These are phyloP conservation scores for Solanum chaucha DNA, from an alignment of 257 asterid species.

Conservation along the genomic window DNA sequence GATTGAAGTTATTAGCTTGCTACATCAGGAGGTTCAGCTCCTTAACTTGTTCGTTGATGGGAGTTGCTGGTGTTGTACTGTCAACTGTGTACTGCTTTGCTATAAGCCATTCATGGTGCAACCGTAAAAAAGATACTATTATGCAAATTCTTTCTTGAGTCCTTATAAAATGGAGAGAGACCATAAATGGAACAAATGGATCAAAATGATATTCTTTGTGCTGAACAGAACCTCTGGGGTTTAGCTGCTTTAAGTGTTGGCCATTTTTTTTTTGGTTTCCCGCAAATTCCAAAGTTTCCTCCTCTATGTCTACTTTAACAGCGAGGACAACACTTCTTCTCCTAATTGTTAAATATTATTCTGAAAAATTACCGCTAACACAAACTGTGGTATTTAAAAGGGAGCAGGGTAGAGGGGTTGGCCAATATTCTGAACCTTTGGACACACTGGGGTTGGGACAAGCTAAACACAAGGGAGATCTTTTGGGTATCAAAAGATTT, in stretches of 20 bases:
- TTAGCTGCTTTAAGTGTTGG: neutral
- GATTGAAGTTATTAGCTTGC: neutral
- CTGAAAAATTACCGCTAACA: neutral
- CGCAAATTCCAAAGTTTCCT: neutral
- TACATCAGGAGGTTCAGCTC: neutral
- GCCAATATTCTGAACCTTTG: neutral
- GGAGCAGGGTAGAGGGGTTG: neutral
- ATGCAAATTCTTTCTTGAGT: neutral
- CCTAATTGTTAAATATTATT: neutral
- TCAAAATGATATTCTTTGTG: neutral
- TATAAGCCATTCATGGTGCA: neutral
- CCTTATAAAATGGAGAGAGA: neutral
- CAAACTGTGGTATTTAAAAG: neutral
- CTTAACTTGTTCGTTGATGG: neutral
- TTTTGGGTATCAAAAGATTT: neutral
- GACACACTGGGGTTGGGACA: neutral
- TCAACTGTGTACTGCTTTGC: neutral
- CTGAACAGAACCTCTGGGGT: neutral
- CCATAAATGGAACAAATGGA: neutral
- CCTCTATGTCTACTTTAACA: neutral
- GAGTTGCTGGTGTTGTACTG: neutral
- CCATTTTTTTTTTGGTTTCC: neutral
- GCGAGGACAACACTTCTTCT: neutral
- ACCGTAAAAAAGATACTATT: neutral
- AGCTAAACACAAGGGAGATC: neutral